Conservation (phyloP, 768 basidiomycete species). For the Pholiota conissans region DNA sequence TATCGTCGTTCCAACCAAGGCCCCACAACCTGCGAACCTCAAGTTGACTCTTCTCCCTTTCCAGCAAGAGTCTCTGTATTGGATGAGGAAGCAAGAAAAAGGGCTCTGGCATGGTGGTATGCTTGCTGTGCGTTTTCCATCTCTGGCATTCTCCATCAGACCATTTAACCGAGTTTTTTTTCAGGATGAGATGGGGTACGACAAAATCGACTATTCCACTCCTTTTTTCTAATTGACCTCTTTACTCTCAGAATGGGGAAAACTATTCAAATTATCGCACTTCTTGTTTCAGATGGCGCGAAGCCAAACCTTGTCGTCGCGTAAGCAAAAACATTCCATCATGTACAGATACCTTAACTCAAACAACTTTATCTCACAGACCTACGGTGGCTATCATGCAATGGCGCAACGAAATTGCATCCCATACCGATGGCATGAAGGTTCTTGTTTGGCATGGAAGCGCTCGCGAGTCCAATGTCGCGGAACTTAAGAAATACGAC, state of each 20-base stretch:
- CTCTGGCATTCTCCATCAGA: neutral
- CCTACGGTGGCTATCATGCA: conserved; percentile 66
- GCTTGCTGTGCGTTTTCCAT: conserved; percentile 65
- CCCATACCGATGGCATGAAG: conserved; percentile 82
- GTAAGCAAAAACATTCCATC: conserved; percentile 44
- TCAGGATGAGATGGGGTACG: conserved; percentile 93
- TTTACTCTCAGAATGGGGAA: conserved; percentile 71
- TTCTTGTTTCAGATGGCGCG: conserved; percentile 75
- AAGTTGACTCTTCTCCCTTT: conserved; percentile 90
- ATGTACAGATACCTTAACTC: too few relatives aligned
- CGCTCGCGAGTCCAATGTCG: conserved; percentile 62
- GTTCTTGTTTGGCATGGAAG: conserved; percentile 93
- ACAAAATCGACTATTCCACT: neutral
- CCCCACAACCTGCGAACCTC: conserved; percentile 78
- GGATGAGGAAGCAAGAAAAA: conserved; percentile 95
- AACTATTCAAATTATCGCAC: conserved; percentile 94
- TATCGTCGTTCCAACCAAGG: conserved; percentile 63
- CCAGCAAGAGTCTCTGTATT: conserved; percentile 91
- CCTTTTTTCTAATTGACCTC: conserved; percentile 9
- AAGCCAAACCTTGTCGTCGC: conserved; percentile 93
- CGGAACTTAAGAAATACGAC: conserved; percentile 80
- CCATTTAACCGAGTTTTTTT: neutral
- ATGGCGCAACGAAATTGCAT: conserved; percentile 92
- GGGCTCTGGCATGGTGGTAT: conserved; percentile 89
- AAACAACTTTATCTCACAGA: conserved; percentile 43